phyloP scores from a whole-genome alignment of 1,139 yeast species.

The Maudiozyma humilis region DNA sequence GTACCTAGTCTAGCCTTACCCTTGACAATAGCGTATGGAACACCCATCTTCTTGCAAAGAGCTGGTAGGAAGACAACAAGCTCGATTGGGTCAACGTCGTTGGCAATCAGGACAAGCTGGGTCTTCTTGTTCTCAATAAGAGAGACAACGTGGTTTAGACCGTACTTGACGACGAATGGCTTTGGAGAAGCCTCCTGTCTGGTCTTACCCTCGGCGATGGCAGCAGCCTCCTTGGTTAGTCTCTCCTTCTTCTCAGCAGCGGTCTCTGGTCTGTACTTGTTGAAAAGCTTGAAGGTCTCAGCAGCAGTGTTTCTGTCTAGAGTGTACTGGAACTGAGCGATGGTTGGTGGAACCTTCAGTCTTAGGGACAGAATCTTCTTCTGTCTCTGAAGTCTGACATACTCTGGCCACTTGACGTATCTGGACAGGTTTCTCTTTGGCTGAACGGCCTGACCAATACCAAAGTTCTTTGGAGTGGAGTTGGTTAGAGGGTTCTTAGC shows the following conservation, averaged over 20 bases:
- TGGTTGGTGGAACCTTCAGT: constrained; percentile 97
- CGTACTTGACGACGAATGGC: constrained; percentile 93
- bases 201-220: constrained; percentile 94
- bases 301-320: constrained; percentile 98
- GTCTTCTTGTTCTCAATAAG: constrained; percentile 97
- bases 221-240: constrained; percentile 97
- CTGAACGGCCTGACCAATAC: constrained; percentile 91
- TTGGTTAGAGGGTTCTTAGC: constrained; percentile 71
- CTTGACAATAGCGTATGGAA: constrained; percentile 96
- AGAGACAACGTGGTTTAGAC: constrained; percentile 96
- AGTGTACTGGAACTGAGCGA: constrained; percentile 90
- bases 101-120: constrained; percentile 90
- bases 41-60: constrained; percentile 98
- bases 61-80: constrained; percentile 95
- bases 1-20: constrained; percentile 99
- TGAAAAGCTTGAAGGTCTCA: constrained; percentile 90
- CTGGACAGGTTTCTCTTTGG: constrained; percentile 94
- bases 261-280: constrained; percentile 98
- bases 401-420: constrained; percentile 97
- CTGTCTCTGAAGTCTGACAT: constrained; percentile 95
- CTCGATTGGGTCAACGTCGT: constrained; percentile 98
- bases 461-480: constrained; percentile 86
- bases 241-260: constrained; percentile 96
- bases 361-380: constrained; percentile 89
- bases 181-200: constrained; percentile 92